Evolutionary conservation across 768 basidiomycete species (phyloP), one percentile per base, ranked within the genome.

Genomic region (Termitomyces heimii): DNA sequence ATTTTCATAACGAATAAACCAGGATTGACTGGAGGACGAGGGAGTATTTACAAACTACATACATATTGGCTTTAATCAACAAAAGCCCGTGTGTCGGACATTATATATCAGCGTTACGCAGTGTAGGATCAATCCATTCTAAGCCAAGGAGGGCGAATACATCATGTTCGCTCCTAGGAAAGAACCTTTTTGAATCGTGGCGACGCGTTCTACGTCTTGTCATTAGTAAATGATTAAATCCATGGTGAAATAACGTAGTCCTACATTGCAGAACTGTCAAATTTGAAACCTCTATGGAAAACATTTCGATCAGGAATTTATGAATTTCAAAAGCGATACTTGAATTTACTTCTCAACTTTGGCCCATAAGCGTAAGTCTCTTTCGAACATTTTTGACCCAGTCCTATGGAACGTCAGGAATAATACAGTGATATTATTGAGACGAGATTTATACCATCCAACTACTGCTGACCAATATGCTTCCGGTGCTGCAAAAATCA

Each of bases 391-490:
- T 59, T 82, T 92, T 5, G 89, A 94, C 0, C 94, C 94, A 5
- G 87, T 88, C 89, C 89, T 91, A 58, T 22, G 3, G 4, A 16
- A 13, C 22, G 29, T 55, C 22, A 58, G 46, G 2, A 49, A 37
- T 13, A n/a, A 10, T 54, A 13, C 3, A 8, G n/a, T 24, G n/a
- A 7, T 49, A 32, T n/a, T 22, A 4, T 3, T 34, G 18, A 58
- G 10, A n/a, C 12, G 9, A 39, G n/a, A 12, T 20, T 74, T 61
- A n/a, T 51, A 88, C 94, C 94, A 98, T 53, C 95, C 94, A 28
- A 93, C 78, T 1, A 97, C 83, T 0, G 92, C 92, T 1, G 89
- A 88, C 85, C 92, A 94, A 65, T 95, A 96, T 0, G 86, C 76
- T 58, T 85, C 82, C 8, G 85, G 85, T 1, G 82, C 76, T 3